Evolutionary conservation across 1,139 yeast genomes (phyloP).

Genomic region (Yamadazyma oceani): DNA sequence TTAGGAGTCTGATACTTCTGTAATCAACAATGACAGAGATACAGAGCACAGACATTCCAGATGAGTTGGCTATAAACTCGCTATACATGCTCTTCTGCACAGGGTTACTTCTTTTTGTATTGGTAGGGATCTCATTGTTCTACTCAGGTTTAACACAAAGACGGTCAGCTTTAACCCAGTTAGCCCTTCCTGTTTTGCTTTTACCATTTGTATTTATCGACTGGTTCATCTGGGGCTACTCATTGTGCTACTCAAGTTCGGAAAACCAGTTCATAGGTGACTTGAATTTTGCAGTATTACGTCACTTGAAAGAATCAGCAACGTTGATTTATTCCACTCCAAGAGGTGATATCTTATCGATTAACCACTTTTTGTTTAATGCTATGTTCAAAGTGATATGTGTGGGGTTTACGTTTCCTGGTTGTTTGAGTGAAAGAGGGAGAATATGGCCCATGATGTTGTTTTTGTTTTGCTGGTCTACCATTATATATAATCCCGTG

Average conservation of each 20-base stretch:
- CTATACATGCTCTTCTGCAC: constrained; percentile 41
- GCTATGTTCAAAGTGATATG: constrained; percentile 54
- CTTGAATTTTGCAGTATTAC: constrained; percentile 42
- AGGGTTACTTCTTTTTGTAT: constrained; percentile 30
- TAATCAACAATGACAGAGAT: background rate
- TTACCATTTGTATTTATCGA: constrained; percentile 47
- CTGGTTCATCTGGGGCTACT: constrained; percentile 62
- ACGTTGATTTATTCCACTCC: constrained; percentile 29
- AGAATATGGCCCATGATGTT: constrained; percentile 52
- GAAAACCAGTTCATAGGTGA: constrained; percentile 48
- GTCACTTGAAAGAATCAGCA: constrained; percentile 28
- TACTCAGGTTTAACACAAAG: constrained; percentile 62
- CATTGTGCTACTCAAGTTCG: constrained; percentile 48
- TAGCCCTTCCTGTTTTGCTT: constrained; percentile 48
- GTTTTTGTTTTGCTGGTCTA: constrained; percentile 55
- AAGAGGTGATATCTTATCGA: constrained; percentile 40
- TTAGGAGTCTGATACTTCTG: no score
- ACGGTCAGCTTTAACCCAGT: constrained; percentile 54
- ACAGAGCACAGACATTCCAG: background rate
- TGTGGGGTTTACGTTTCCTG: constrained; percentile 56
- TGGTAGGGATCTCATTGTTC: constrained; percentile 49
- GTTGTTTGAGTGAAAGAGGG: constrained; percentile 60
- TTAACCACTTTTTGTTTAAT: constrained; percentile 48
- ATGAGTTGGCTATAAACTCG: constrained; percentile 30
- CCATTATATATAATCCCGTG: constrained; percentile 60